Conservation (phyloP, 257 asterid genomes). For the Fraxinus pennsylvanica region DNA sequence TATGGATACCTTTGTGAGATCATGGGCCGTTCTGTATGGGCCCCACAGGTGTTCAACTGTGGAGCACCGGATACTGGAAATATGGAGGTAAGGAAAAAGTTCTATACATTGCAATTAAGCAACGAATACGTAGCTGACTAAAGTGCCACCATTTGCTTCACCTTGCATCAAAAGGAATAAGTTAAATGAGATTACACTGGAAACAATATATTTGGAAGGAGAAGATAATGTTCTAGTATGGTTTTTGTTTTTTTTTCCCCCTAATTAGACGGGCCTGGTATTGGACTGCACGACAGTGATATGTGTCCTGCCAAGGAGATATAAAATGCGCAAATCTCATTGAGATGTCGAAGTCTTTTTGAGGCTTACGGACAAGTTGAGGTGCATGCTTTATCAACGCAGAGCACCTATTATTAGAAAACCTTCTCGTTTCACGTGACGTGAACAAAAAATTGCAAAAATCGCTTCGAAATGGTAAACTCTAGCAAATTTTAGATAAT, state of each 20-base stretch:
- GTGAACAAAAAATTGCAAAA: background rate
- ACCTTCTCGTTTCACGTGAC: background rate
- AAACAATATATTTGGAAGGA: too few species aligned
- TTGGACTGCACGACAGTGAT: background rate
- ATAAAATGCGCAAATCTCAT: background rate
- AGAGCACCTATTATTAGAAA: background rate
- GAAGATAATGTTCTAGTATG: too few species aligned
- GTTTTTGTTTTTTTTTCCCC: too few species aligned
- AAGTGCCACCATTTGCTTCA: background rate
- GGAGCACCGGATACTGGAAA: constrained; percentile 99
- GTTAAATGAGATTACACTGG: too few species aligned
- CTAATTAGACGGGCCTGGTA: background rate
- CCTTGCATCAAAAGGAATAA: background rate
- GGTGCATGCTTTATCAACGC: background rate
- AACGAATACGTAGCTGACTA: background rate
- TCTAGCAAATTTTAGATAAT: background rate
- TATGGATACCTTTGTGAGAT: constrained; percentile 91
- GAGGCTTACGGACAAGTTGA: background rate
- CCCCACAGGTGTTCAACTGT: constrained; percentile 91
- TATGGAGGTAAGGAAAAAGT: constrained; percentile 76
- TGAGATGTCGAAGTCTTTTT: background rate
- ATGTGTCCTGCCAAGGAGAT: background rate
- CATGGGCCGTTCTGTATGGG: constrained; percentile 96
- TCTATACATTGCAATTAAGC: background rate
- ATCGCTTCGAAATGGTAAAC: background rate